Conservation (phyloP, 2,329 filamentous ascomycete genomes). For the Sclerotinia nivalis region DNA sequence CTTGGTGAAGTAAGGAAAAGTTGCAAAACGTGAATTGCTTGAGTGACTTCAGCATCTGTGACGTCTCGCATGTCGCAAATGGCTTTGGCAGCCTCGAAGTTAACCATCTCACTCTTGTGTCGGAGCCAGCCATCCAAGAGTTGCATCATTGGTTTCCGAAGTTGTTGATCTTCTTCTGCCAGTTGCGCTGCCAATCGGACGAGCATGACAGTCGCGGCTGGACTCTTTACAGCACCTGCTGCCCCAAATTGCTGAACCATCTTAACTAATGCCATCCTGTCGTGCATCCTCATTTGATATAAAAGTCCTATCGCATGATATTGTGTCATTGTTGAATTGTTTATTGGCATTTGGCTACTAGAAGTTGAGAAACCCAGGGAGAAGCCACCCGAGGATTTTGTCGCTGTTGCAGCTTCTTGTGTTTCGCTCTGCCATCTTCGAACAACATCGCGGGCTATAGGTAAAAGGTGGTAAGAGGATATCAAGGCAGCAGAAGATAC, state of each 20-base stretch:
- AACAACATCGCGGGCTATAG: conserved; percentile 92
- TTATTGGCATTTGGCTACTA: conserved; percentile 72
- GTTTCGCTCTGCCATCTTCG: conserved; percentile 98
- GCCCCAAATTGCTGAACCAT: conserved; percentile 99
- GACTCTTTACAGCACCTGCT: conserved; percentile 90
- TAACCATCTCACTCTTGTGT: conserved; percentile 99
- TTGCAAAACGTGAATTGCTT: conserved; percentile 93
- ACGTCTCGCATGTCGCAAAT: conserved; percentile 95
- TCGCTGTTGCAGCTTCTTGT: conserved; percentile 88
- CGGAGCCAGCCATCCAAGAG: conserved; percentile 94
- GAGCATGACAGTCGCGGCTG: conserved; percentile 87
- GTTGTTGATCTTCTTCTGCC: conserved; percentile 85
- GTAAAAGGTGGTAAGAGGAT: conserved; percentile 95
- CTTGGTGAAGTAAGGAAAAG: conserved; percentile 95
- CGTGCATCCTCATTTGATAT: conserved; percentile 96
- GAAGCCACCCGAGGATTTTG: conserved; percentile 87
- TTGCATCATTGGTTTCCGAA: conserved; percentile 95
- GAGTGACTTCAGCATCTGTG: conserved; percentile 84
- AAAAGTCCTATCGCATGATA: conserved; percentile 97
- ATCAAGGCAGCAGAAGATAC: conserved; percentile 95
- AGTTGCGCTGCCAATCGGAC: conserved; percentile 91
- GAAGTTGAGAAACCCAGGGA: conserved; percentile 86
- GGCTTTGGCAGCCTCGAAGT: conserved; percentile 97
- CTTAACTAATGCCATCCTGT: conserved; percentile 97
- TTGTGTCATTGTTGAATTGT: conserved; percentile 96